Conservation (phyloP, 2,329 filamentous ascomycete genomes). For the Pezicula neosporulosa region DNA sequence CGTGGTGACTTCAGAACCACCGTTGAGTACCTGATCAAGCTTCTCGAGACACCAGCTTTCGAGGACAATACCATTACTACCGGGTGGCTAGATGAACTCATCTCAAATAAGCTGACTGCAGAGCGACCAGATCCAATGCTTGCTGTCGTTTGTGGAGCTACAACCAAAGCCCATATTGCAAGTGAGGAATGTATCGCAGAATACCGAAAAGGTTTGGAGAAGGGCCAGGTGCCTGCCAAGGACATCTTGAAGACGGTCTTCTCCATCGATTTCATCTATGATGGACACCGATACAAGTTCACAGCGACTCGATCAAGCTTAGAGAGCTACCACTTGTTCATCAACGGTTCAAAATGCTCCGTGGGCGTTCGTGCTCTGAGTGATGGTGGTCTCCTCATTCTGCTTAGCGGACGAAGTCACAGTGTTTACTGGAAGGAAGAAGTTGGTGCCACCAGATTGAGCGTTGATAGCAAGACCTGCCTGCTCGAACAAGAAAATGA, state of each 20-base stretch:
- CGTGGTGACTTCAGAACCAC: conserved; percentile 99
- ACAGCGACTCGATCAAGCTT: conserved; percentile 88
- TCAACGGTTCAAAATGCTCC: conserved; percentile 95
- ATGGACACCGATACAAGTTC: conserved; percentile 95
- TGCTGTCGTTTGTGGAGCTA: conserved; percentile 91
- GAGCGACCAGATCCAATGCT: conserved; percentile 92
- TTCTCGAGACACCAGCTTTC: conserved; percentile 96
- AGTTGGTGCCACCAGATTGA: conserved; percentile 89
- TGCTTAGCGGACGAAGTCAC: conserved; percentile 90
- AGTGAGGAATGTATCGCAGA: conserved; percentile 85
- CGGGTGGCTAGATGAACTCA: conserved; percentile 97
- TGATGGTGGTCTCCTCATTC: conserved; percentile 87
- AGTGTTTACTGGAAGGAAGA: conserved; percentile 99
- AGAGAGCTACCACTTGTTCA: conserved; percentile 96
- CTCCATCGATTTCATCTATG: conserved; percentile 97
- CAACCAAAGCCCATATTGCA: conserved; percentile 92
- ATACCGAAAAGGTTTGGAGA: conserved; percentile 86
- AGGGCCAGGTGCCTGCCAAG: conserved; percentile 95
- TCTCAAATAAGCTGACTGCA: conserved; percentile 94
- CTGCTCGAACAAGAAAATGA: conserved; percentile 98
- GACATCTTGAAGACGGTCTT: conserved; percentile 98
- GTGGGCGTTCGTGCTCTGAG: conserved; percentile 90
- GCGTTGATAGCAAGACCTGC: conserved; percentile 97
- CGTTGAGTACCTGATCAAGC: conserved; percentile 97
- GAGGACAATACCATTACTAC: conserved; percentile 99